Base-by-base conservation (phyloP, 2,329 filamentous ascomycete species). In the Hypoxylon sp. region DNA sequence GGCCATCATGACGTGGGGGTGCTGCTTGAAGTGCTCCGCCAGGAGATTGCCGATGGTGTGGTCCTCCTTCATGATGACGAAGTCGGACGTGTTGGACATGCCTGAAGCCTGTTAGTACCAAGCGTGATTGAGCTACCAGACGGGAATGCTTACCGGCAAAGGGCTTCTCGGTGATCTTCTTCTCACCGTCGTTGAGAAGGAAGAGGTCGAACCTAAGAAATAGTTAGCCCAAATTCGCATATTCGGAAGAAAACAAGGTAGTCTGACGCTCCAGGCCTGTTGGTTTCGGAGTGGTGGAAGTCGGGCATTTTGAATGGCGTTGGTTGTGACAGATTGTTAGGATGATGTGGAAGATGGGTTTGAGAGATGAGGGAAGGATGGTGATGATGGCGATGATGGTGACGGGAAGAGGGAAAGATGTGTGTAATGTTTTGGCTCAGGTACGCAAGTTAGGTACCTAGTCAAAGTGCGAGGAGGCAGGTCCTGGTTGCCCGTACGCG, bases 31-130 rank as follows among this genome's bases (percentile, higher is more conserved):
- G 76, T 95, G 93, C 77, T 93, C 91, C 53, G 92, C 89, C 63
- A 99, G 87, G 62, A 99, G 87, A 81, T 99, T 98, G 75, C 91
- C 96, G 27, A 99, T 88, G 0, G 95, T 98, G 82, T 98, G 95
- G 76, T 99, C 96, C 81, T 99, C 96, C 81, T 98, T 98, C 82
- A 94, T 93, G 82, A 99, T 90, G 66, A 93, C 90, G 84, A 99
- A 99, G 81, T 98, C 92, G 8, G 94, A 92, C n/a, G 93, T 94
- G 79, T 97, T 97, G 22, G 95, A 93, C 79, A 97, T 94, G 77
- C 94, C 94, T 96, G 66, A 53, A 53, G 33, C 57, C 61, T 10
- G 33, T 61, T 40, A 65, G 46, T 61, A 42, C 60, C 30, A 17
- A 25, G n/a, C 5, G 37, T n/a, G 14, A 48, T 53, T 40, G 14